phyloP scores from a whole-genome alignment of 176 grass and related monocot genomes.

The Saccharum officinarum region DNA sequence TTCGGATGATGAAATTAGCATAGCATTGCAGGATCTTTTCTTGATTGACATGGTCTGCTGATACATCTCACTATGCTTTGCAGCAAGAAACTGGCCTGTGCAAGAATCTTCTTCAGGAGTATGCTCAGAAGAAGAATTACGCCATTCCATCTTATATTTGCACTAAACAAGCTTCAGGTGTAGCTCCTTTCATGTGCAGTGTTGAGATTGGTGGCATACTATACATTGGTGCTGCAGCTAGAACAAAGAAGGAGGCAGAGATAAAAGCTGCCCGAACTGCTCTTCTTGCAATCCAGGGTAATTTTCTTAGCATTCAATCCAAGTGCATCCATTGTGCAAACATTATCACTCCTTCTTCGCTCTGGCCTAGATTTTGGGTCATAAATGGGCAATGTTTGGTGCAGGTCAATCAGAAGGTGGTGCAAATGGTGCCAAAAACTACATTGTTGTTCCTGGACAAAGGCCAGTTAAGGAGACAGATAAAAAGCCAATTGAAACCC shows the following conservation, averaged over 20 bases:
- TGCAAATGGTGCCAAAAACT: conserved; percentile 53
- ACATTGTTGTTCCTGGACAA: conserved; percentile 68
- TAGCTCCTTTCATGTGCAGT: conserved; percentile 65
- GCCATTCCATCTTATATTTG: conserved; percentile 87
- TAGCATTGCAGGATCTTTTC: not conserved
- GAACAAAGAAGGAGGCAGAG: conserved; percentile 88
- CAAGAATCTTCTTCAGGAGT: conserved; percentile 98
- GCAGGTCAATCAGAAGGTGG: conserved; percentile 62
- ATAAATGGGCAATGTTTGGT: conserved; percentile 25
- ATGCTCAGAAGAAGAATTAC: conserved; percentile 98
- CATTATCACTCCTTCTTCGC: not conserved
- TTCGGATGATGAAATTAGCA: conserved; percentile 8
- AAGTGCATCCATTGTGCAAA: not conserved
- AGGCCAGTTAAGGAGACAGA: conserved; percentile 60
- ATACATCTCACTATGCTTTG: conserved; percentile 24
- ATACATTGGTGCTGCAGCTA: conserved; percentile 85
- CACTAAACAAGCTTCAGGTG: conserved; percentile 53
- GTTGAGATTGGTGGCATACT: conserved; percentile 92
- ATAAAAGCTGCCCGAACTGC: conserved; percentile 92
- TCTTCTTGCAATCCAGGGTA: conserved; percentile 87
- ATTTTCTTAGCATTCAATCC: not conserved
- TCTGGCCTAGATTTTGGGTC: conserved; percentile 10
- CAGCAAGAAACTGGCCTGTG: conserved; percentile 86
- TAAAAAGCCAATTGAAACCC: conserved; percentile 32
- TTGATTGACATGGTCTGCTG: not conserved